phyloP scores from a whole-genome alignment of 345 rosid genomes.

The Odontarrhena argentea region DNA sequence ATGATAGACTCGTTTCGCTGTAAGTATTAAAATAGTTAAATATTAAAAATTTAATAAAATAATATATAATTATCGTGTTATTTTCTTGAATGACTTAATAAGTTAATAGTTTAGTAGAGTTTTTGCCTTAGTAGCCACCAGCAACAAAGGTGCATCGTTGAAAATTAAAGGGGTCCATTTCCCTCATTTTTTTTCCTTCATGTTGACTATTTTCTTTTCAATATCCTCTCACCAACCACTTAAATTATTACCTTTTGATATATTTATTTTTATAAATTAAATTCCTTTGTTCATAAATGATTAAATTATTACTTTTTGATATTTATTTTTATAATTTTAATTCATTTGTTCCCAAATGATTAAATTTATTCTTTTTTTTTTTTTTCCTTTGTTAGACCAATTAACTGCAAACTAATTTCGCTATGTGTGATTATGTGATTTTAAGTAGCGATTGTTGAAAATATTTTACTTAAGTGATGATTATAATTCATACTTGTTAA shows the following conservation, averaged over 20 bases:
- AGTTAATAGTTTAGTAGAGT: not conserved
- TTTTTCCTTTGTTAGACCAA: not conserved
- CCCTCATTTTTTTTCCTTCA: slow-evolving; percentile 6
- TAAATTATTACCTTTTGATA: slow-evolving; percentile 21
- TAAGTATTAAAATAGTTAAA: too few relatives aligned
- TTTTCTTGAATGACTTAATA: slow-evolving; percentile 2
- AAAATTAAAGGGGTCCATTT: slow-evolving; percentile 31
- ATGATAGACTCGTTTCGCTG: too few relatives aligned
- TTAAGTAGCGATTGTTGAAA: slow-evolving; percentile 12
- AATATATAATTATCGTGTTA: not conserved
- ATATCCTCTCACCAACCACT: slow-evolving; percentile 37
- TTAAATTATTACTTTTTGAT: slow-evolving; percentile 27
- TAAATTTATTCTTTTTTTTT: slow-evolving; percentile 4
- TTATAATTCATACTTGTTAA: not conserved
- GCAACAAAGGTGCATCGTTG: slow-evolving; percentile 33
- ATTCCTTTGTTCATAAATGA: slow-evolving; percentile 7
- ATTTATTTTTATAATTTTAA: not conserved
- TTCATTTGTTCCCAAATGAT: slow-evolving; percentile 26
- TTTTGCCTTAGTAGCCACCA: slow-evolving; percentile 23
- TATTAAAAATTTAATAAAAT: too few relatives aligned
- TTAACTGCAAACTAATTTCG: not conserved
- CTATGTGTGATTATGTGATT: slow-evolving; percentile 11
- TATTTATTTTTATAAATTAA: not conserved
- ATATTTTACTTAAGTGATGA: not conserved
- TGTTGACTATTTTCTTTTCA: slow-evolving; percentile 31